Evolutionary conservation across 1,139 yeast genomes (phyloP).

Genomic region (Blastobotrys persicus): DNA sequence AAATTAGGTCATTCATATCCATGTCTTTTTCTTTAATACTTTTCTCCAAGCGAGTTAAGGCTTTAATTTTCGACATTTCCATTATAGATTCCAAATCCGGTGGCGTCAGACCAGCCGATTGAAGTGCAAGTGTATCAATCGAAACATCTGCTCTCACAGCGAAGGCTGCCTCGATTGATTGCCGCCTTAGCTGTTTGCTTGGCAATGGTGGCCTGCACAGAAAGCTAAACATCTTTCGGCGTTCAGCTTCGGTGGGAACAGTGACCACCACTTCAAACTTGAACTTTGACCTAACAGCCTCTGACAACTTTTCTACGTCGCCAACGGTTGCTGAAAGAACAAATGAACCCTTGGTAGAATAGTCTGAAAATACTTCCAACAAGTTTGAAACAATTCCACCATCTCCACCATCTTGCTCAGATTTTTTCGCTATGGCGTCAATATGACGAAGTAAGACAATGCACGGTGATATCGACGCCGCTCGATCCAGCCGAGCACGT

Average conservation of each 20-base stretch:
- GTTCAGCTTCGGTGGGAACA: constrained; percentile 78
- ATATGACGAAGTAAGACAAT: constrained; percentile 67
- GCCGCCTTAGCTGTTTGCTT: constrained; percentile 15
- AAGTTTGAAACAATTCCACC: constrained; percentile 61
- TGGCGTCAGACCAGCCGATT: constrained; percentile 92
- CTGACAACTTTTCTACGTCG: constrained; percentile 69
- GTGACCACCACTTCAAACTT: constrained; percentile 74
- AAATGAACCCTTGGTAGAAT: constrained; percentile 42
- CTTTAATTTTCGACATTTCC: constrained; percentile 57
- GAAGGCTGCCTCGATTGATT: constrained; percentile 23
- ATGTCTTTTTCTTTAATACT: constrained; percentile 9
- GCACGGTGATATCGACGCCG: constrained; percentile 44
- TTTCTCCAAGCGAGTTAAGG: constrained; percentile 50
- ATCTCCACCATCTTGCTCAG: constrained; percentile 61
- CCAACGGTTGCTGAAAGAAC: constrained; percentile 68
- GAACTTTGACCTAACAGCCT: constrained; percentile 61
- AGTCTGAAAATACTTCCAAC: constrained; percentile 57
- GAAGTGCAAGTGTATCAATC: constrained; percentile 62
- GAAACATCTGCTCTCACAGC: constrained; percentile 53
- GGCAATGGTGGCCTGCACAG: constrained; percentile 35
- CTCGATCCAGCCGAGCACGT: constrained; percentile 71
- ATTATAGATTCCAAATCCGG: constrained; percentile 75
- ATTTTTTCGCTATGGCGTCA: constrained; percentile 66
- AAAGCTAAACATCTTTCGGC: constrained; percentile 59
- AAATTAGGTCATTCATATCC: constrained; percentile 27